Base-by-base conservation (phyloP, 2,329 filamentous ascomycete species). In the Nigrograna mackinnonii region DNA sequence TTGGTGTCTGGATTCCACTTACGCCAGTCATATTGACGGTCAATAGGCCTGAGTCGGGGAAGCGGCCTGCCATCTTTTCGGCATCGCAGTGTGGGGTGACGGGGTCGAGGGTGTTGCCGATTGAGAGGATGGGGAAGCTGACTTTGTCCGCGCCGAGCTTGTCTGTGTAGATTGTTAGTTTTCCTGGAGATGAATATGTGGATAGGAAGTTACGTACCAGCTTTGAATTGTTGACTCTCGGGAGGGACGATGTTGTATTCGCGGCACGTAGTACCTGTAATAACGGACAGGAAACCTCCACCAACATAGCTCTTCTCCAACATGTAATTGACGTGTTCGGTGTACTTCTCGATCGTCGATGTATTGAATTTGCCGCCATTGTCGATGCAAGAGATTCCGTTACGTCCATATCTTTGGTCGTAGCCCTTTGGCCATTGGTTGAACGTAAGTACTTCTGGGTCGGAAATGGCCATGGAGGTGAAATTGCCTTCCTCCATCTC, bases 31-130 rank as follows among this genome's bases (percentile, higher is more conserved):
- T 34, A 39, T 76, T 62, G 47, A 74, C 72, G 21, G 66, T 58
- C 12, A 78, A 55, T 4, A 76, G 57, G 2, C 55, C 57, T 4
- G 66, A 69, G 1, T 69, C 72, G 3, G 67, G 58, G 46, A 76
- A 75, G 2, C 50, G 46, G 9, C 38, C 49, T 2, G 57, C 51
- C 60, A 65, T 65, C 33, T 57, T 58, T 22, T 33, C 21, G 4
- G 43, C 43, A 18, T 39, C 41, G 18, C 13, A 24, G 24, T 71
- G 65, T 33, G 54, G 47, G 0, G 79, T 83, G 1, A 83, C 75
- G 0, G 81, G 80, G 43, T 83, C 79, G 20, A 74, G 65, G 1
- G 71, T 73, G 50, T 77, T 81, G 19, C 72, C 73, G 11, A 80
- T 66, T 56, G 82, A 77, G 6, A 83, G 67, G 22, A 83, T 60